Conservation (phyloP, 352 stramenopile genomes). For the Phytophthora colocasiae region DNA sequence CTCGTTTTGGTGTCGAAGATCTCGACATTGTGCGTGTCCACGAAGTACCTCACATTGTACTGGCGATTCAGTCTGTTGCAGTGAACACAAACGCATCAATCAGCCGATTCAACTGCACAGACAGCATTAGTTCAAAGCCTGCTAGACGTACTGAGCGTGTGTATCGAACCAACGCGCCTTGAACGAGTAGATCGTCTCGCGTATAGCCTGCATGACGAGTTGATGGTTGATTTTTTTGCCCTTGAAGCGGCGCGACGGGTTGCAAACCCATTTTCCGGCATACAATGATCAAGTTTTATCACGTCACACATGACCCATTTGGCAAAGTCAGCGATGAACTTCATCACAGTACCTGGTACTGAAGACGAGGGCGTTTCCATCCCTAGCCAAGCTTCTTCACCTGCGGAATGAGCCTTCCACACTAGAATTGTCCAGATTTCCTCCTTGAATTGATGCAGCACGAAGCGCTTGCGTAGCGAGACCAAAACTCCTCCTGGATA, state of each 20-base stretch:
- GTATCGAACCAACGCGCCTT: slow-evolving; percentile 84
- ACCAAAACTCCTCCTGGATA: too few relatives aligned
- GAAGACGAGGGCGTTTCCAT: too few relatives aligned
- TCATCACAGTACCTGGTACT: too few relatives aligned
- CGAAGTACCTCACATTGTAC: slow-evolving; percentile 85
- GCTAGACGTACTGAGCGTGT: slow-evolving; percentile 63
- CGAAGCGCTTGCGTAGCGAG: too few relatives aligned
- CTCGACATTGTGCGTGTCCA: slow-evolving; percentile 82
- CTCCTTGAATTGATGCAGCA: too few relatives aligned
- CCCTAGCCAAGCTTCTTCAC: too few relatives aligned
- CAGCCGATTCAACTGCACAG: too few relatives aligned
- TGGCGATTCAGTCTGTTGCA: slow-evolving; percentile 69
- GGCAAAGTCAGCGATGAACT: too few relatives aligned
- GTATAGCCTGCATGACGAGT: slow-evolving; percentile 60
- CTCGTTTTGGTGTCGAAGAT: slow-evolving; percentile 91
- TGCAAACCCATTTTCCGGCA: background rate
- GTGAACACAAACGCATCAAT: too few relatives aligned
- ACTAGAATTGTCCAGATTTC: too few relatives aligned
- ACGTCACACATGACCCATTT: slow-evolving; percentile 15
- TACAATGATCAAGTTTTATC: slow-evolving; percentile 9
- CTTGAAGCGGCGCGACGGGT: slow-evolving; percentile 15
- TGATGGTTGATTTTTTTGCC: too few relatives aligned
- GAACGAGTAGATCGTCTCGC: slow-evolving; percentile 84
- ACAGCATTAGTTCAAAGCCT: background rate
- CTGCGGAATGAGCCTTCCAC: too few relatives aligned